These are phyloP conservation scores for Avena eriantha DNA, from an alignment of 176 grass and related monocot genomes.

Conservation along the genomic window DNA sequence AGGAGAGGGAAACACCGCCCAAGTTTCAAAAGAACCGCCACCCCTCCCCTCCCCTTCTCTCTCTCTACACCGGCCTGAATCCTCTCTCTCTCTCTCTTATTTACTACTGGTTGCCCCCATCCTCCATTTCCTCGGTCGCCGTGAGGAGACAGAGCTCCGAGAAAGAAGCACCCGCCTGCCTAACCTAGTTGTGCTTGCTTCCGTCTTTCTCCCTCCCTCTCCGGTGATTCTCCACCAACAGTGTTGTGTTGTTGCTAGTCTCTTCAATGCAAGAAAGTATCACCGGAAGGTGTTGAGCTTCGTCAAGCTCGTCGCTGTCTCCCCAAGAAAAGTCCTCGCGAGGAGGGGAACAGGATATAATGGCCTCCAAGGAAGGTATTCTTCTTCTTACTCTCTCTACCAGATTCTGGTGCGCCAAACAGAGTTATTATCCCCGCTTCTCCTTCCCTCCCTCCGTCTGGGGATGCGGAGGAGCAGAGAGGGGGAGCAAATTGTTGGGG, in stretches of 20 bases:
- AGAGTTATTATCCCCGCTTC: not conserved
- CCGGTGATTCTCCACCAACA: slow-evolving; percentile 21
- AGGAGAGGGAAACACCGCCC: slow-evolving; percentile 47
- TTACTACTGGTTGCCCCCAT: slow-evolving; percentile 31
- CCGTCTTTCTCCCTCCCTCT: not conserved
- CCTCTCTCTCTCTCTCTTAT: slow-evolving; percentile 31
- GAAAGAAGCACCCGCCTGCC: slow-evolving; percentile 24
- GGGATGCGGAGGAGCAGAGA: slow-evolving; percentile 1
- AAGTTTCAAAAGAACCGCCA: slow-evolving; percentile 79
- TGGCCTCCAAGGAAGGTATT: slow-evolving; percentile 78
- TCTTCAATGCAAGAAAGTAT: slow-evolving; percentile 65
- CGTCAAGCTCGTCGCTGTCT: slow-evolving; percentile 9
- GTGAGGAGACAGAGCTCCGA: slow-evolving; percentile 39
- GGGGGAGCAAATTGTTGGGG: not conserved
- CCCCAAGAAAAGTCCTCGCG: slow-evolving; percentile 36
- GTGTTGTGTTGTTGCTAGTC: slow-evolving; percentile 8
- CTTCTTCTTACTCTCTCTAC: not conserved
- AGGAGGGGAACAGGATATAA: slow-evolving; percentile 43
- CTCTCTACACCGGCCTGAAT: not conserved
- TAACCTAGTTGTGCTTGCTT: not conserved
- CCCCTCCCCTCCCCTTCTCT: slow-evolving; percentile 1
- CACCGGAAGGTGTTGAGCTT: slow-evolving; percentile 40
- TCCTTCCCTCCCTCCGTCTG: not conserved
- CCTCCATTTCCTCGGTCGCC: slow-evolving; percentile 51
- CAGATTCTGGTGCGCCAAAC: slow-evolving; percentile 23